Conservation (phyloP, 1,284 basidiomycete species). For the Nidula niveotomentosa region DNA sequence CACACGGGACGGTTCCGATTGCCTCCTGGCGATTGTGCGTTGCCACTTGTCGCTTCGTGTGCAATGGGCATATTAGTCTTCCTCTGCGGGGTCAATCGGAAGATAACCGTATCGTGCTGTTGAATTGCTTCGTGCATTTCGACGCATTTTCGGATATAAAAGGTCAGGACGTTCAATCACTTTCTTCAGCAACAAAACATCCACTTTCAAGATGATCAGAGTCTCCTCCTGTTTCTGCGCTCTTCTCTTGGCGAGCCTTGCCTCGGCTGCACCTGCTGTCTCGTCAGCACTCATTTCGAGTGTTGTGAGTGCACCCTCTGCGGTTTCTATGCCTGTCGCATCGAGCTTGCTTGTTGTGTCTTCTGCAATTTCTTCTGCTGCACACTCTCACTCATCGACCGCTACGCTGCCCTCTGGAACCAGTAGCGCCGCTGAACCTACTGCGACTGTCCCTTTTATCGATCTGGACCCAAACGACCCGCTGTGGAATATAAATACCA, state of each 20-base stretch:
- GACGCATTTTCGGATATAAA: conserved; percentile 10
- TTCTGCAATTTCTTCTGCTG: conserved; percentile 10
- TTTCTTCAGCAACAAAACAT: conserved; percentile 6
- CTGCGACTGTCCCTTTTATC: conserved; percentile 28
- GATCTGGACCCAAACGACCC: conserved; percentile 51
- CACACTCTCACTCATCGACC: conserved; percentile 3
- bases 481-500: conserved; percentile 33
- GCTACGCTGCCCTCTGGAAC: conserved; percentile 10
- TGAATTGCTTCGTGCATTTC: too few relatives aligned
- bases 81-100: too few relatives aligned
- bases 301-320: too few relatives aligned
- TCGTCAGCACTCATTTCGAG: conserved; percentile 10
- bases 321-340: neutral
- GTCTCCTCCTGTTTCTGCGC: conserved; percentile 28
- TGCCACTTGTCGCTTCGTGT: too few relatives aligned
- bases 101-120: too few relatives aligned
- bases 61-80: too few relatives aligned
- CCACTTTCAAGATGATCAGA: conserved; percentile 15
- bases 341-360: conserved; percentile 12
- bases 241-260: conserved; percentile 25
- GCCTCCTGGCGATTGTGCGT: too few relatives aligned
- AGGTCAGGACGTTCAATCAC: conserved; percentile 2
- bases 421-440: conserved; percentile 8
- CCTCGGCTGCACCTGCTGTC: conserved; percentile 20
- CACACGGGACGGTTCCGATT: too few relatives aligned